phyloP scores from a whole-genome alignment of 208 protist species.

The Leishmania lainsoni region DNA sequence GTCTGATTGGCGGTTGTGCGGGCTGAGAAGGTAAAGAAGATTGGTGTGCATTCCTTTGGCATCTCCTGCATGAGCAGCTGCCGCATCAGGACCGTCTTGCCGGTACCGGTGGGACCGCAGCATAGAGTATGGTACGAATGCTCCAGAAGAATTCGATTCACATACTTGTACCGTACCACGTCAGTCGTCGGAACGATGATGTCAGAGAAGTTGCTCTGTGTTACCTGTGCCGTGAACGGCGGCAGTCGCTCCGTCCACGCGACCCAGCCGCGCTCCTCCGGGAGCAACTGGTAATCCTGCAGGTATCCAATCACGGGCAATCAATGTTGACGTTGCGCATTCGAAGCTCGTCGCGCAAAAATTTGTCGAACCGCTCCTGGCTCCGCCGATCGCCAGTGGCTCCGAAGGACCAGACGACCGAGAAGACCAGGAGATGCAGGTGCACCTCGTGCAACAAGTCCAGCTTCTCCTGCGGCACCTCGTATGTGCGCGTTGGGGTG shows the following conservation, averaged over 20 bases:
- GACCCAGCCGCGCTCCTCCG: constrained; percentile 90
- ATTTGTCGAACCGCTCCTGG: constrained; percentile 94
- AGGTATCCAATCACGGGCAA: constrained; percentile 93
- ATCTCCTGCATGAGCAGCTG: constrained; percentile 95
- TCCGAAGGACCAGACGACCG: constrained; percentile 98
- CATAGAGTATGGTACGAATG: constrained; percentile 94
- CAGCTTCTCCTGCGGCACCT: constrained; percentile 83
- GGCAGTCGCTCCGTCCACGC: constrained; percentile 93
- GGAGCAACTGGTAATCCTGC: constrained; percentile 96
- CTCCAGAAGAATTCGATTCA: constrained; percentile 92
- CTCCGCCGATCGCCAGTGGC: constrained; percentile 92
- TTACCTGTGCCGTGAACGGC: constrained; percentile 84
- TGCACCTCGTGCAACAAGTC: constrained; percentile 80
- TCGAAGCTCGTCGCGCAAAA: constrained; percentile 84
- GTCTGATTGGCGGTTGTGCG: constrained; percentile 97
- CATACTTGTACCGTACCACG: constrained; percentile 95
- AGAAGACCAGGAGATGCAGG: constrained; percentile 95
- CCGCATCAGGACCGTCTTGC: constrained; percentile 96
- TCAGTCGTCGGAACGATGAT: constrained; percentile 98
- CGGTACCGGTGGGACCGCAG: constrained; percentile 98
- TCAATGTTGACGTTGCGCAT: constrained; percentile 66
- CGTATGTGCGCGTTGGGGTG: constrained; percentile 75
- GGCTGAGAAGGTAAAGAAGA: constrained; percentile 98
- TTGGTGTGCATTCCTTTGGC: constrained; percentile 94
- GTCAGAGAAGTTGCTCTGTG: constrained; percentile 90